Conservation (phyloP, 2,329 filamentous ascomycete species). For the Colletotrichum higginsianum region DNA sequence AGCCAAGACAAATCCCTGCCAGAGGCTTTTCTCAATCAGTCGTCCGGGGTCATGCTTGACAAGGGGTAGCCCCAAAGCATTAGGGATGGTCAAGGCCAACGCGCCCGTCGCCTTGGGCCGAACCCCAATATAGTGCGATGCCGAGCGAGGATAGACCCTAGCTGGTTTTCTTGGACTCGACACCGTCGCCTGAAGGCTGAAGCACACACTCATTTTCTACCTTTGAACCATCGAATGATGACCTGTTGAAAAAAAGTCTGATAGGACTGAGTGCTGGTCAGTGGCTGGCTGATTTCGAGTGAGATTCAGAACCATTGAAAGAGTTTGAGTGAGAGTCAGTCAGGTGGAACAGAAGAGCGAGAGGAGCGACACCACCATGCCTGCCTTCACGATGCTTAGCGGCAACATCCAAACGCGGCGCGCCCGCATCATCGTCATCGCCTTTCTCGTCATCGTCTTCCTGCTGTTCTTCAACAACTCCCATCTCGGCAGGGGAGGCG, state of each 20-base stretch:
- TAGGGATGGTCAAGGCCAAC: constrained; percentile 8
- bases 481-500: background rate
- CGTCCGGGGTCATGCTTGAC: constrained; percentile 8
- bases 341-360: background rate
- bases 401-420: constrained; percentile 22
- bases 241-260: background rate
- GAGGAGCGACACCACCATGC: constrained; percentile 23
- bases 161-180: background rate
- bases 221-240: background rate
- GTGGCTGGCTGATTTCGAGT: background rate
- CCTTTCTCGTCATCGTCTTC: constrained; percentile 25
- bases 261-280: background rate
- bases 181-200: constrained; percentile 9
- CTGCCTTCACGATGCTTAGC: constrained; percentile 30
- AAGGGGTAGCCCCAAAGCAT: background rate
- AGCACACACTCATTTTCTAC: background rate
- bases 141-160: background rate
- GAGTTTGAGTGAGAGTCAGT: too few species aligned
- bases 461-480: constrained; percentile 29
- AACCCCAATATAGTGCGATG: constrained; percentile 8
- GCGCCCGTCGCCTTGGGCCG: background rate
- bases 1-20: background rate
- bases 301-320: background rate
- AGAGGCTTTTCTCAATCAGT: background rate
- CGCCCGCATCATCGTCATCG: constrained; percentile 24